Conservation (phyloP, 2,329 filamentous ascomycete species). For the Cordyceps cateniannulata region DNA sequence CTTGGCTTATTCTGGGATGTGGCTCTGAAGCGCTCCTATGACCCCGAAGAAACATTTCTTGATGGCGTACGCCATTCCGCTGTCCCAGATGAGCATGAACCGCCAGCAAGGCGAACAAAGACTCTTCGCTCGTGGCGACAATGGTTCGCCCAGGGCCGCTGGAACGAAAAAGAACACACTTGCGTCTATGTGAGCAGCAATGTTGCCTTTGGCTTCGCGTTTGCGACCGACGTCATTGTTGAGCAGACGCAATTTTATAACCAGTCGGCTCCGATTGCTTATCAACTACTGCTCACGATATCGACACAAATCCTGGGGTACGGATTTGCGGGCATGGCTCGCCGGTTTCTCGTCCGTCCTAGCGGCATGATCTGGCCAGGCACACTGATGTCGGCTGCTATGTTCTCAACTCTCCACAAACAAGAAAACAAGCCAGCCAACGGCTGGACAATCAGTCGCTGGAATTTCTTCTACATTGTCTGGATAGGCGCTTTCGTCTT, state of each 20-base stretch:
- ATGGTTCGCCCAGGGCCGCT: conserved; percentile 73
- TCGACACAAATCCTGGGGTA: conserved; percentile 85
- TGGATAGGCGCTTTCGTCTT: conserved; percentile 68
- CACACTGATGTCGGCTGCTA: conserved; percentile 79
- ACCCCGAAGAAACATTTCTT: conserved; percentile 41
- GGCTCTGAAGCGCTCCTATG: conserved; percentile 56
- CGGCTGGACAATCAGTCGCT: conserved; percentile 76
- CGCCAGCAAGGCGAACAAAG: conserved; percentile 17
- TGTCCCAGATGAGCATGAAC: conserved; percentile 17
- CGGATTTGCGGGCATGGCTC: conserved; percentile 74
- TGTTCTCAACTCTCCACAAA: conserved; percentile 83
- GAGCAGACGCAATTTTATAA: conserved; percentile 87
- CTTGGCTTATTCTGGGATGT: conserved; percentile 76
- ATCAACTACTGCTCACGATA: conserved; percentile 76
- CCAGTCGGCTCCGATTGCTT: conserved; percentile 67
- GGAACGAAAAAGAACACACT: conserved; percentile 86
- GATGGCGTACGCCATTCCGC: conserved; percentile 37
- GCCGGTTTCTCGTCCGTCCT: conserved; percentile 75
- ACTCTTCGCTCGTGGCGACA: conserved; percentile 46
- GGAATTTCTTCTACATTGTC: conserved; percentile 75
- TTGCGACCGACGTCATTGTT: conserved; percentile 84
- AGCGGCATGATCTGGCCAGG: conserved; percentile 90
- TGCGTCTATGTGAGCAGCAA: conserved; percentile 89
- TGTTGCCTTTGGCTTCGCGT: conserved; percentile 83
- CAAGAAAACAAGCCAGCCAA: conserved; percentile 76